Conservation (phyloP, 768 basidiomycete genomes). For the Coprinopsis sp. region DNA sequence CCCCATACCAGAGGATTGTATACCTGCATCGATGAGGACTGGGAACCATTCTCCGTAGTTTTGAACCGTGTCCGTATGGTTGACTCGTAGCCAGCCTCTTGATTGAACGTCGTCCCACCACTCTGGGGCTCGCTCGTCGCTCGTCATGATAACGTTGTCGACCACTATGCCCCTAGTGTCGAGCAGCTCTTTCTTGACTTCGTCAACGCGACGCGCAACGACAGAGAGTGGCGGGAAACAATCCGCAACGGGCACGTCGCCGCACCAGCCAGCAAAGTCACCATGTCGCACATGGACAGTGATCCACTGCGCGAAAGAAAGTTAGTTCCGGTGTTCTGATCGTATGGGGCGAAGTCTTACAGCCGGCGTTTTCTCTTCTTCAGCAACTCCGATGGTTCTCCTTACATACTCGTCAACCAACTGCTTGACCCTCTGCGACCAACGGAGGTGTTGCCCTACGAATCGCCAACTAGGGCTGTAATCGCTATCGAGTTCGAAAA, state of each 20-base stretch:
- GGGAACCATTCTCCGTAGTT: constrained; percentile 57
- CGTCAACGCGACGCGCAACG: constrained; percentile 50
- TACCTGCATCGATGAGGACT: constrained; percentile 65
- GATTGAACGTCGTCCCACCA: constrained; percentile 54
- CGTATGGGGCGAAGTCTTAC: constrained; percentile 27
- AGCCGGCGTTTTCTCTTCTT: constrained; percentile 39
- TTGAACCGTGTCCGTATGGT: constrained; percentile 46
- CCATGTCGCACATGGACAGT: constrained; percentile 52
- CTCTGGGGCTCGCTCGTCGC: constrained; percentile 51
- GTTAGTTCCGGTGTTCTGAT: not conserved
- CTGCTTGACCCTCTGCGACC: constrained; percentile 36
- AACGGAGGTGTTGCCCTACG: constrained; percentile 49
- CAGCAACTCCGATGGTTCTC: constrained; percentile 35
- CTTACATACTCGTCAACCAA: constrained; percentile 44
- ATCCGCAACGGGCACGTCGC: constrained; percentile 32
- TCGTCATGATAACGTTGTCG: constrained; percentile 58
- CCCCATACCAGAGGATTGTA: constrained; percentile 62
- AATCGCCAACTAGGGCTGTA: constrained; percentile 57
- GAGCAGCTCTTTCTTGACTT: constrained; percentile 46
- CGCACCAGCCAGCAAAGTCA: constrained; percentile 49
- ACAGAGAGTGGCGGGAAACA: constrained; percentile 54
- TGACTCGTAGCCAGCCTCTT: constrained; percentile 48
- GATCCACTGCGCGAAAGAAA: constrained; percentile 40
- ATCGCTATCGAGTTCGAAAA: constrained; percentile 51
- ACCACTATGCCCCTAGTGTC: constrained; percentile 41